Conservation (phyloP, 2,329 filamentous ascomycete species). For the Fusarium concolor region DNA sequence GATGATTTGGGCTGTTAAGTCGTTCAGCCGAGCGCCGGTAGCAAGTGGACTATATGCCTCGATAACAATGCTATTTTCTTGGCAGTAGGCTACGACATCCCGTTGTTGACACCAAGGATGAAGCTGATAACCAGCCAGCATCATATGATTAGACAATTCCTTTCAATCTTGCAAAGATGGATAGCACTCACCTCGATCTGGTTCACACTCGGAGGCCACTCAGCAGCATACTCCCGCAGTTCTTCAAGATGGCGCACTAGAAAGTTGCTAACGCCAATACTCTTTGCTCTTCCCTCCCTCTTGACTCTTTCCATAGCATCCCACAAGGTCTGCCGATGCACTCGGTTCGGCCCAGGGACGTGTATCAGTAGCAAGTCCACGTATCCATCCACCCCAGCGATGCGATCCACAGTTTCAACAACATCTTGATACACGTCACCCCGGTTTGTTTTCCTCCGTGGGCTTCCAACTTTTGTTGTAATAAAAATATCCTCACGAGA, state of each 20-base stretch:
- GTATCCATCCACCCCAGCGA: slow-evolving; percentile 69
- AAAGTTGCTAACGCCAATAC: slow-evolving; percentile 80
- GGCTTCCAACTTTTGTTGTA: slow-evolving; percentile 75
- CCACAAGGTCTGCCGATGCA: slow-evolving; percentile 72
- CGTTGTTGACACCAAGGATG: slow-evolving; percentile 76
- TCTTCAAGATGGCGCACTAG: slow-evolving; percentile 75
- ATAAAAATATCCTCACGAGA: slow-evolving; percentile 72
- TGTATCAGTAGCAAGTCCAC: slow-evolving; percentile 80
- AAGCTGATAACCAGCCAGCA: slow-evolving; percentile 60
- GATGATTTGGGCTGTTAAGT: slow-evolving; percentile 66
- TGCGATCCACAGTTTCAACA: slow-evolving; percentile 71
- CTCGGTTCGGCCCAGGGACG: slow-evolving; percentile 66
- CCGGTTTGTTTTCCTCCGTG: slow-evolving; percentile 44
- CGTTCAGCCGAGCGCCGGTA: slow-evolving; percentile 54
- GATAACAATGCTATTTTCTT: slow-evolving; percentile 77
- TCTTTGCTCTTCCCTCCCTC: slow-evolving; percentile 68
- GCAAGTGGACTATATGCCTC: slow-evolving; percentile 56
- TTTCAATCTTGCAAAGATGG: not conserved
- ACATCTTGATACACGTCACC: slow-evolving; percentile 70
- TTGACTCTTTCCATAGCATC: slow-evolving; percentile 71
- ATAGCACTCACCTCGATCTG: slow-evolving; percentile 72
- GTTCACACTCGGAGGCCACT: slow-evolving; percentile 78
- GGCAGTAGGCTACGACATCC: slow-evolving; percentile 66
- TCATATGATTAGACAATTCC: not conserved
- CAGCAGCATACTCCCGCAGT: slow-evolving; percentile 71